A percentile compares a stretch with the other conserved stretches of the same genome.
These are phyloP conservation scores for Singerocomus rubriflavus DNA, from an alignment of 1,284 basidiomycete species.

Conservation along the genomic window DNA sequence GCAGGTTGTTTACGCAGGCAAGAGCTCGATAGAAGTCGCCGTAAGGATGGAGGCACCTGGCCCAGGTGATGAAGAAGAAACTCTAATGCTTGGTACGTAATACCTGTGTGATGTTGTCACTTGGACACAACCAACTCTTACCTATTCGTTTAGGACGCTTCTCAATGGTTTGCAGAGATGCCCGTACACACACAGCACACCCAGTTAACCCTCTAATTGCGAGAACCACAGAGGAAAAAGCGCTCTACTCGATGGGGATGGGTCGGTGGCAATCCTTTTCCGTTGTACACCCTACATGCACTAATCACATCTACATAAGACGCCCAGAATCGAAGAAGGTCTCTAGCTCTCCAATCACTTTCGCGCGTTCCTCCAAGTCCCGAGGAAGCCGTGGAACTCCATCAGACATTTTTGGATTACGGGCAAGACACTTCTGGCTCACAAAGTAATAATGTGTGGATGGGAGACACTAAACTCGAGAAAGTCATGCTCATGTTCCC, in stretches of 20 bases:
- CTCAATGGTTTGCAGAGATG: conserved; percentile 81
- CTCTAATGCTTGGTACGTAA: conserved; percentile 60
- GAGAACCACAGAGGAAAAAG: conserved; percentile 59
- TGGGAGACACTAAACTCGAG: conserved; percentile 63
- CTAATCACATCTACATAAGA: conserved; percentile 23
- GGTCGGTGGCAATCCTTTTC: conserved; percentile 38
- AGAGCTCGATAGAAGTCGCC: conserved; percentile 77
- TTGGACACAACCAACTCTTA: neutral
- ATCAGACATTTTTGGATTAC: conserved; percentile 62
- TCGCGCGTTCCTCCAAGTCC: conserved; percentile 70
- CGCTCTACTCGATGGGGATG: conserved; percentile 65
- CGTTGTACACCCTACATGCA: neutral
- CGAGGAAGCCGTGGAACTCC: conserved; percentile 63
- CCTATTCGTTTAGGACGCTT: conserved; percentile 51
- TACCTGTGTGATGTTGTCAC: conserved; percentile 1
- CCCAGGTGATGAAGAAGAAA: conserved; percentile 45
- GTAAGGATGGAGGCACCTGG: conserved; percentile 75
- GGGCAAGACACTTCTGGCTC: conserved; percentile 38
- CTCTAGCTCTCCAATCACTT: conserved; percentile 54
- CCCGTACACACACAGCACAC: conserved; percentile 60
- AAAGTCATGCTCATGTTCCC: conserved; percentile 82
- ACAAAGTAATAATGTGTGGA: conserved; percentile 53
- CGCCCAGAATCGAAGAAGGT: conserved; percentile 53
- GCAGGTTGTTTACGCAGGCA: conserved; percentile 77
- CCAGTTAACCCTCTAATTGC: conserved; percentile 65